Percentiles rank a stretch among this genome's conserved stretches.
phyloP scores from a whole-genome alignment of 441 rosid genomes.

The Hura crepitans region DNA sequence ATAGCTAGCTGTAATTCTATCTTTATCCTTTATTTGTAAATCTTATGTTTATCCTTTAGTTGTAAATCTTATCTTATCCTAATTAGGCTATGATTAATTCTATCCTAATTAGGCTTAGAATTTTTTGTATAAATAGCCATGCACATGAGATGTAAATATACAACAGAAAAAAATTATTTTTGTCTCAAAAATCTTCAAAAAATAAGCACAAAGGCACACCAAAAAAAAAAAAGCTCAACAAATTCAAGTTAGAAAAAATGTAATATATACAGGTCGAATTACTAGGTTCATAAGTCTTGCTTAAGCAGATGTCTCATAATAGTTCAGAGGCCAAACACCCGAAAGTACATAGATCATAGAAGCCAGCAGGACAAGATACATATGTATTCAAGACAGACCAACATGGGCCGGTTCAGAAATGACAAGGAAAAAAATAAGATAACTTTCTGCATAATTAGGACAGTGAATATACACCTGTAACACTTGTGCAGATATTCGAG shows the following conservation, averaged over 20 bases:
- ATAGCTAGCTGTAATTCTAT: too few relatives aligned
- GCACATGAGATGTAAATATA: too few relatives aligned
- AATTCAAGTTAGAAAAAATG: slow-evolving; percentile 10
- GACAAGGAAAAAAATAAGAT: neutral
- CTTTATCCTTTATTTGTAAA: too few relatives aligned
- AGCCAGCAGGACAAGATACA: neutral
- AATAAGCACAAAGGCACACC: too few relatives aligned
- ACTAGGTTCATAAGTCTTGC: neutral
- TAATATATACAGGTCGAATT: neutral
- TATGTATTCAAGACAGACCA: slow-evolving; percentile 10
- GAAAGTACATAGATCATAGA: neutral
- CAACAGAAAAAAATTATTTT: neutral
- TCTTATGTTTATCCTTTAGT: too few relatives aligned
- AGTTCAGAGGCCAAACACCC: slow-evolving; percentile 1
- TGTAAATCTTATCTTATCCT: too few relatives aligned
- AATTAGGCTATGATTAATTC: too few relatives aligned
- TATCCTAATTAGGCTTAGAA: too few relatives aligned
- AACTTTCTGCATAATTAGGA: neutral
- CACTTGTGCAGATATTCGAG: slow-evolving; percentile 80
- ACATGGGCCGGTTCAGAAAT: too few relatives aligned
- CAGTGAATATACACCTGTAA: slow-evolving; percentile 48
- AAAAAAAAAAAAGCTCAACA: neutral
- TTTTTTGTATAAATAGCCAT: too few relatives aligned
- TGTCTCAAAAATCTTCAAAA: neutral
- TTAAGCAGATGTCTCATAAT: neutral